Evolutionary conservation across 2,329 filamentous ascomycete species (phyloP), one percentile per base, ranked within the genome.

Genomic region (Aureobasidium sp.): DNA sequence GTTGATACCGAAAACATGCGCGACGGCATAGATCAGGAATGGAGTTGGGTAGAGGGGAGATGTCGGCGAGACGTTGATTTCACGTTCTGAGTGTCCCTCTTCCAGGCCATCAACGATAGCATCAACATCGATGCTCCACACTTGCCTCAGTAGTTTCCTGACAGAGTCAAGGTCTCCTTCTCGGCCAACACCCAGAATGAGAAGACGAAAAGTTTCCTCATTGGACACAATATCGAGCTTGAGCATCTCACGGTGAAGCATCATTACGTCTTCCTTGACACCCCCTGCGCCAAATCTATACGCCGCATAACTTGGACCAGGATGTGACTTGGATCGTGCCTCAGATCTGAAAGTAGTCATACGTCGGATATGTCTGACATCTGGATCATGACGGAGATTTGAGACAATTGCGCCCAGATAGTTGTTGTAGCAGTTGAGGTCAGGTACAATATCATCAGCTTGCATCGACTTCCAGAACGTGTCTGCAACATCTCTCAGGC

Each of bases 1-100:
- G 76, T 91, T 93, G 67, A 84, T 85, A n/a, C 91, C 87, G 68
- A 91, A 92, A 1, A 84, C 81, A 73, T 93, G 89, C 8, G 91
- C 90, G n/a, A 95, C 79, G 11, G 90, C 86, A 64, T 87, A 82
- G 27, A 95, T 82, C 0, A 95, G 81, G 2, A 81, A 79, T 10
- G 75, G 68, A 0, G 86, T 88, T 2, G 93, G 93, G 59, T 82
- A 80, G 38, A 91, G 76, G 10, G 87, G 84, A 1, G 87, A 90
- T 50, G 87, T 80, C 3, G 74, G 73, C 16, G 76, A 72, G 23
- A 78, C 67, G 7, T 69, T 56, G 40, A 48, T 31, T 45, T 50
- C 31, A 40, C 27, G 6, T 16, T n/a, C 15, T n/a, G 31, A 11
- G 11, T 53, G 13, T 16, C 23, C 27, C 3, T 43, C 48, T 31